Conservation (phyloP, 345 rosid genomes). For the Salix viminalis region DNA sequence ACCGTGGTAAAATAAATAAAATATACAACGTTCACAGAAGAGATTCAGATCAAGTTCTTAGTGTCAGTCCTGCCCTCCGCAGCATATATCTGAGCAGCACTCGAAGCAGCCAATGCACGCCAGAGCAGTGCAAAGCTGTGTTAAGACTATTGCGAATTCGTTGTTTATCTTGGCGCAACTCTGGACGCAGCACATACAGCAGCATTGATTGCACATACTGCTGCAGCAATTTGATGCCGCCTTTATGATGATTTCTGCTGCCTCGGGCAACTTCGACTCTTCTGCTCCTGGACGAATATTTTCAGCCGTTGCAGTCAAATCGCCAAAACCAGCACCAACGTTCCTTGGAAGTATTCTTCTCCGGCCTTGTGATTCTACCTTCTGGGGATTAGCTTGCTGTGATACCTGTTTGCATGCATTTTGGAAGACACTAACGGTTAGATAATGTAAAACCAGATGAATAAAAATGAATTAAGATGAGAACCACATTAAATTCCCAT, state of each 20-base stretch:
- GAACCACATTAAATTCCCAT: neutral
- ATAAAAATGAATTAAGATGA: neutral
- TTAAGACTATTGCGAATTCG: conserved; percentile 48
- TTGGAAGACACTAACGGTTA: neutral
- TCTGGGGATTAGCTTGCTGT: conserved; percentile 32
- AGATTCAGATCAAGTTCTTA: neutral
- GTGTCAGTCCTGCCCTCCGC: conserved; percentile 43
- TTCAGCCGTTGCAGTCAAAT: conserved; percentile 55
- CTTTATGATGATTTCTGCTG: conserved; percentile 64
- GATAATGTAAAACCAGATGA: neutral
- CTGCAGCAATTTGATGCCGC: conserved; percentile 79
- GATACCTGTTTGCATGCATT: conserved; percentile 30
- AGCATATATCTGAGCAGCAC: conserved; percentile 68
- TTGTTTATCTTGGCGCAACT: conserved; percentile 66
- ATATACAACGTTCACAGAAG: neutral
- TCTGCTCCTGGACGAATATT: conserved; percentile 58
- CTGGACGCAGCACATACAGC: conserved; percentile 80
- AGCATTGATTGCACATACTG: conserved; percentile 47
- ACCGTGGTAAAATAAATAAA: neutral
- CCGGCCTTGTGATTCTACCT: conserved; percentile 32
- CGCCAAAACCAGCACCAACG: conserved; percentile 67
- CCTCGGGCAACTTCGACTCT: conserved; percentile 59
- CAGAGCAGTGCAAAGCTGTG: conserved; percentile 60
- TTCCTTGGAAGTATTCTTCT: conserved; percentile 32
- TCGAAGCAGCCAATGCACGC: conserved; percentile 79